phyloP scores from a whole-genome alignment of 805 yeast species.

The Saccharomycopsis capsularis region DNA sequence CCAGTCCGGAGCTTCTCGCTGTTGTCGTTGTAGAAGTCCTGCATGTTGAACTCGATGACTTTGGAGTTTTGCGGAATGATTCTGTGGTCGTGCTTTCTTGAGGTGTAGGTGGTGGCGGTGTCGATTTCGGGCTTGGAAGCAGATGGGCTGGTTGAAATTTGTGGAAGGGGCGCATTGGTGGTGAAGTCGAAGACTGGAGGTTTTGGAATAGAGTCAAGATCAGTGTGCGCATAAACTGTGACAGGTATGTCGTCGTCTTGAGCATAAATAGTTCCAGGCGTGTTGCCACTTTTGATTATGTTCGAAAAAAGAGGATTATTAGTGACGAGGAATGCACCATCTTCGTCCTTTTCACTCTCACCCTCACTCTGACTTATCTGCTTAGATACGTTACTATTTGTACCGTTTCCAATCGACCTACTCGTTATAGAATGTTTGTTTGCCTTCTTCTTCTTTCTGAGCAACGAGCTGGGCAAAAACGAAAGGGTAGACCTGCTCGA shows the following conservation, averaged over 20 bases:
- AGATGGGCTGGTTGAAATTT: not conserved
- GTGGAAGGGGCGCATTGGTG: no score
- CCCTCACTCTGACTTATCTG: not conserved
- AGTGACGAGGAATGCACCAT: not conserved
- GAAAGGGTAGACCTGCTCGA: not conserved
- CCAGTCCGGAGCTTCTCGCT: slow-evolving; percentile 26
- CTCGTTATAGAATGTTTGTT: no score
- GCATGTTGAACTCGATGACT: slow-evolving; percentile 28
- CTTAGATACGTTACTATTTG: not conserved
- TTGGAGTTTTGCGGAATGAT: slow-evolving; percentile 14
- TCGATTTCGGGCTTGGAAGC: not conserved
- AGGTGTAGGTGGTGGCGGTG: not conserved
- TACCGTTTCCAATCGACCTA: no score
- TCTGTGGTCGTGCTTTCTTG: not conserved
- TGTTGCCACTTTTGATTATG: not conserved
- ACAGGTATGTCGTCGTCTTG: no score
- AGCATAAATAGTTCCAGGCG: not conserved
- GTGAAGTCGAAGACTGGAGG: not conserved
- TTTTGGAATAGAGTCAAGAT: not conserved
- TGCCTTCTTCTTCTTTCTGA: slow-evolving; percentile 4
- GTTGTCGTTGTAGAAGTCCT: slow-evolving; percentile 29
- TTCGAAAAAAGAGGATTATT: not conserved
- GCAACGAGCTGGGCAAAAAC: slow-evolving; percentile 14
- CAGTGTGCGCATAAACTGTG: no score
- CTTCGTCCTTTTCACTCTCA: not conserved